Conservation (phyloP, 257 asterid species). For the Scutellaria minor region DNA sequence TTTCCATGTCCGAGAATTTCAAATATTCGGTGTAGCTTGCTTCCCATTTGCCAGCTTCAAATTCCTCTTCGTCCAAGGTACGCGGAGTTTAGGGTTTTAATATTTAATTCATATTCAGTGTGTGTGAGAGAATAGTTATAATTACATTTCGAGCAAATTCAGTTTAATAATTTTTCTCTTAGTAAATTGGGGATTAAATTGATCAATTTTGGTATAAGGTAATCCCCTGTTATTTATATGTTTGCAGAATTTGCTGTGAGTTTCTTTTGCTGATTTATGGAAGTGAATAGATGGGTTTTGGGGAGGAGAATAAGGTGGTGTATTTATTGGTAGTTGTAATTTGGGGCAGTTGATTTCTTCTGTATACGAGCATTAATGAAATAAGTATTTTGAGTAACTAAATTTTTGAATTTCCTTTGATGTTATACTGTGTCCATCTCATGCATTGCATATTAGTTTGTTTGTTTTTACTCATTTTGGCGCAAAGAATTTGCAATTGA, state of each 20-base stretch:
- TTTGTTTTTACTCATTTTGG: not conserved
- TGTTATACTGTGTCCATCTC: not conserved
- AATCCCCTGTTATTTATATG: conserved; percentile 1
- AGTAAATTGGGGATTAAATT: not conserved
- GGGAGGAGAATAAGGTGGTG: not conserved
- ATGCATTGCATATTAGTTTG: not conserved
- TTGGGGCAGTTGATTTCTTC: too few relatives aligned
- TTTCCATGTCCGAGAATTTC: conserved; percentile 35
- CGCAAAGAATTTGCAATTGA: not conserved
- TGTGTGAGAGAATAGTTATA: not conserved
- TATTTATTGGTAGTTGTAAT: too few relatives aligned
- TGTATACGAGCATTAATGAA: too few relatives aligned
- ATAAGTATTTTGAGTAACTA: not conserved
- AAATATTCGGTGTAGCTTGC: conserved; percentile 29
- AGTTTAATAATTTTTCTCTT: not conserved
- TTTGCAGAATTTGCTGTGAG: conserved; percentile 8
- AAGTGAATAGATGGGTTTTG: not conserved
- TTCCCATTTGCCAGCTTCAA: conserved; percentile 31
- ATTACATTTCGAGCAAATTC: conserved; percentile 18
- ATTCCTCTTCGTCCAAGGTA: conserved; percentile 39
- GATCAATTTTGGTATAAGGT: not conserved
- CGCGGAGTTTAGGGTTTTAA: conserved; percentile 29
- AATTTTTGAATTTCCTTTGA: not conserved
- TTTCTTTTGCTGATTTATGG: conserved; percentile 13
- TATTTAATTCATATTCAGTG: not conserved